Conservation (phyloP, 352 stramenopile species). For the Pythium rishiriense region DNA sequence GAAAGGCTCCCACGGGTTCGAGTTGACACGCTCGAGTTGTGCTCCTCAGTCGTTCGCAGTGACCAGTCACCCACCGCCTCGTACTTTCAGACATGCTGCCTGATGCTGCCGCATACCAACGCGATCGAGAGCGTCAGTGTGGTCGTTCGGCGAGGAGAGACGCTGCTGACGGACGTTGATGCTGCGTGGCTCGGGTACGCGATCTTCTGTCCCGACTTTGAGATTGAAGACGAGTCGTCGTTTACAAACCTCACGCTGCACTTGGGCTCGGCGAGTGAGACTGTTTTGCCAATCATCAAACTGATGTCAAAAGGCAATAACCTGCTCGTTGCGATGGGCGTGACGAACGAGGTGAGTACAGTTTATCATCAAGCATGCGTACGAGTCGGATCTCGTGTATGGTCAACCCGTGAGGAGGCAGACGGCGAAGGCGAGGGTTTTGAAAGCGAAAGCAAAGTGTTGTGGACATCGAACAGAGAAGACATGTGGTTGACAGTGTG, state of each 20-base stretch:
- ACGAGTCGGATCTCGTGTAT: neutral
- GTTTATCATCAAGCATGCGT: neutral
- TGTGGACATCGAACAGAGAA: neutral
- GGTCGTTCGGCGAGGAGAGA: neutral
- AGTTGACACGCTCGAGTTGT: neutral
- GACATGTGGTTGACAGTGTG: neutral
- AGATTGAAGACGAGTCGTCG: neutral
- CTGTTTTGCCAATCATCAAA: neutral
- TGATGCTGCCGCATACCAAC: neutral
- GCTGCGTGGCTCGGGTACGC: conserved; percentile 12
- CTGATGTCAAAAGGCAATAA: conserved; percentile 2
- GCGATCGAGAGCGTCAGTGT: neutral
- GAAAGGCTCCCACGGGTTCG: neutral
- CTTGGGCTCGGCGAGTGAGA: neutral
- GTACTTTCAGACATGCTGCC: neutral
- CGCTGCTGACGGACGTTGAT: neutral
- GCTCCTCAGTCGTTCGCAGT: neutral
- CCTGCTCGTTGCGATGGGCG: neutral
- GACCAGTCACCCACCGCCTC: neutral
- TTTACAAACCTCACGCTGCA: neutral
- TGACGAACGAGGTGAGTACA: neutral
- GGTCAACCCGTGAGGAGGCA: neutral
- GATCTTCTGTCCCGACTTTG: neutral
- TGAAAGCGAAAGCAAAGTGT: neutral
- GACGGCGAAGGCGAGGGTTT: neutral